phyloP scores from a whole-genome alignment of 352 stramenopile species.

The Pythium oligandrum region DNA sequence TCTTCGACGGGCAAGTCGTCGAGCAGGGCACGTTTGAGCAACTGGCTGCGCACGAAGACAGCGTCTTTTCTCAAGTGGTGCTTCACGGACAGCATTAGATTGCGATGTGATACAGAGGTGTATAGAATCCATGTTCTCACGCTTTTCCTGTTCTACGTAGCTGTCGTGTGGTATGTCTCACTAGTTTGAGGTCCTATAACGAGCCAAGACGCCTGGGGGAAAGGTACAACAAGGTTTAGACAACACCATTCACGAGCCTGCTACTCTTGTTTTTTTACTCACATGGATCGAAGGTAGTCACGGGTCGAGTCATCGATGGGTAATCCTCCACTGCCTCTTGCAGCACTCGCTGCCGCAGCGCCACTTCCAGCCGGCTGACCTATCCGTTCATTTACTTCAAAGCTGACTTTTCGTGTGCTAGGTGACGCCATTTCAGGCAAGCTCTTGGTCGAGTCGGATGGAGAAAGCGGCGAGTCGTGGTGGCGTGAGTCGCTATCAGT shows the following conservation, averaged over 20 bases:
- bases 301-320: slow-evolving; percentile 21
- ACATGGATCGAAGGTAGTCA: slow-evolving; percentile 25
- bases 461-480: background rate
- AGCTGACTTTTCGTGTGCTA: slow-evolving; percentile 8
- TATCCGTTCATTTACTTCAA: slow-evolving; percentile 7
- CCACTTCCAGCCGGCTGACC: slow-evolving; percentile 19
- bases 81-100: slow-evolving; percentile 48
- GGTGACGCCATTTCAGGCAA: slow-evolving; percentile 10
- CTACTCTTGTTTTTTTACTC: background rate
- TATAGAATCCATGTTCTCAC: background rate
- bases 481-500: slow-evolving; percentile 4
- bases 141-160: background rate
- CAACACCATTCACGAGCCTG: background rate
- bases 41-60: slow-evolving; percentile 51
- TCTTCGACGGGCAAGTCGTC: slow-evolving; percentile 82
- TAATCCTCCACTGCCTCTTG: slow-evolving; percentile 7
- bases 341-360: slow-evolving; percentile 12
- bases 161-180: no score
- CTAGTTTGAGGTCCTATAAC: no score
- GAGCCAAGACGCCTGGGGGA: background rate
- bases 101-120: background rate
- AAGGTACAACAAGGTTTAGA: background rate
- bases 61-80: slow-evolving; percentile 74
- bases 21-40: slow-evolving; percentile 78
- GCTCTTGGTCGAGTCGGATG: slow-evolving; percentile 16